Base-by-base conservation (phyloP, 805 yeast genomes). In the Ogataea trehalophila region DNA sequence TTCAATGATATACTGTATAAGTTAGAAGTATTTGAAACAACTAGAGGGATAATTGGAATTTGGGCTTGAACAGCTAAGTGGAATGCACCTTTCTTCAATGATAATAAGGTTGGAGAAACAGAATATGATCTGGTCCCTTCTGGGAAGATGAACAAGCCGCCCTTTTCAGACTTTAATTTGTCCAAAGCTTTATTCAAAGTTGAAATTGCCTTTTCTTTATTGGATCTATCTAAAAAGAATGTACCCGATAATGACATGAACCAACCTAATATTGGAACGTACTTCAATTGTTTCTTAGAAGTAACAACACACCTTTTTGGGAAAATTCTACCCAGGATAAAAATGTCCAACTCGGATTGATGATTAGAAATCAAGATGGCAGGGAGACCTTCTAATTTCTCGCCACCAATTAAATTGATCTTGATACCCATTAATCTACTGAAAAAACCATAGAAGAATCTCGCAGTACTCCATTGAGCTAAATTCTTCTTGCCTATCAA, bases 1-100 rank as follows among this genome's bases (percentile, higher is more conserved):
- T 77, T 77, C 39, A 73, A 67, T 53, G 76, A 77, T 43, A 85
- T 67, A 60, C 79, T 78, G 70, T 87, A 77, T 41, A 94, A 65
- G 31, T 80, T 76, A 4, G 95, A 82, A 45, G 95, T 87, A 71
- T 94, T 94, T 33, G 92, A 80, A 9, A 88, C 90, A 14, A 88
- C 95, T 43, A 86, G 73, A 8, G 99, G 99, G 22, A 94, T 80
- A 43, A 94, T 74, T 17, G 98, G 98, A 35, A 92, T 82, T 38
- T 80, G 81, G 6, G 95, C 95, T 68, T 90, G 96, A 53, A 87
- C 85, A 7, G 99, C 99, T 61, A 94, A 76, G 68, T 94, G 97
- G 81, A 94, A 94, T 0, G 98, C 97, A 46, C 99, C 99, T 65
- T 94, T 94, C 68, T 94, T 94, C 71, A 94, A 89, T 1, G 96